phyloP scores from a whole-genome alignment of 2,329 filamentous ascomycete genomes.

The Fusarium circinatum region DNA sequence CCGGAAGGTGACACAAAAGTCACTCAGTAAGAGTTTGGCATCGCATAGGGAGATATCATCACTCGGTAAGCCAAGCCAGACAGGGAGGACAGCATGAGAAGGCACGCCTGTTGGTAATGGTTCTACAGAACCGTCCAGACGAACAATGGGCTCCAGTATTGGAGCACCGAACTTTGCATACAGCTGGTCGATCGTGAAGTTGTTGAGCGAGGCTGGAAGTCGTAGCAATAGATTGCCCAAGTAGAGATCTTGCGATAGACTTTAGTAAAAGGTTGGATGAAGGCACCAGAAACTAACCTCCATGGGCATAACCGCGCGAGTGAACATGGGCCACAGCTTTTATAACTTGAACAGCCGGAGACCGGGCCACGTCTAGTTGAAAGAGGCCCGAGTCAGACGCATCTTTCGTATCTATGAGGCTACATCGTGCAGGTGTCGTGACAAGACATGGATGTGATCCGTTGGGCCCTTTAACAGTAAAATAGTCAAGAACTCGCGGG shows the following conservation, averaged over 20 bases:
- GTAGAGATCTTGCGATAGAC: slow-evolving; percentile 43
- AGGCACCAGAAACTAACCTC: slow-evolving; percentile 27
- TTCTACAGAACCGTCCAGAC: slow-evolving; percentile 31
- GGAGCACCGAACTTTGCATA: slow-evolving; percentile 42
- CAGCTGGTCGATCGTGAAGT: slow-evolving; percentile 37
- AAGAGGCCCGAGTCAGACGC: slow-evolving; percentile 32
- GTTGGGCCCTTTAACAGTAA: slow-evolving; percentile 42
- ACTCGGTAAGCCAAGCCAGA: slow-evolving; percentile 50
- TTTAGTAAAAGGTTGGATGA: background rate
- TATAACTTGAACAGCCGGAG: slow-evolving; percentile 44
- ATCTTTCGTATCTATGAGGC: slow-evolving; percentile 37
- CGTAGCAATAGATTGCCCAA: slow-evolving; percentile 50
- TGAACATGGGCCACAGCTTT: slow-evolving; percentile 47
- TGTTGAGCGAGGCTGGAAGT: slow-evolving; percentile 32
- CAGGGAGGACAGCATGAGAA: slow-evolving; percentile 42
- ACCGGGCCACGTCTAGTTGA: slow-evolving; percentile 42
- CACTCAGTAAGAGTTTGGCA: slow-evolving; percentile 39
- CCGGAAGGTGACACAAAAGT: slow-evolving; percentile 52
- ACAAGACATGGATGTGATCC: slow-evolving; percentile 46
- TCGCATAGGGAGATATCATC: slow-evolving; percentile 44
- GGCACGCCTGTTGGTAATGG: slow-evolving; percentile 41
- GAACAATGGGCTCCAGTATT: slow-evolving; percentile 34
- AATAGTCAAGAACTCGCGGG: slow-evolving; percentile 38
- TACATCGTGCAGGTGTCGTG: slow-evolving; percentile 42
- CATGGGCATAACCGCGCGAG: slow-evolving; percentile 46